Evolutionary conservation across 805 yeast species (phyloP), one percentile per base, ranked within the genome.

Genomic region (Hanseniaspora mollemarum): DNA sequence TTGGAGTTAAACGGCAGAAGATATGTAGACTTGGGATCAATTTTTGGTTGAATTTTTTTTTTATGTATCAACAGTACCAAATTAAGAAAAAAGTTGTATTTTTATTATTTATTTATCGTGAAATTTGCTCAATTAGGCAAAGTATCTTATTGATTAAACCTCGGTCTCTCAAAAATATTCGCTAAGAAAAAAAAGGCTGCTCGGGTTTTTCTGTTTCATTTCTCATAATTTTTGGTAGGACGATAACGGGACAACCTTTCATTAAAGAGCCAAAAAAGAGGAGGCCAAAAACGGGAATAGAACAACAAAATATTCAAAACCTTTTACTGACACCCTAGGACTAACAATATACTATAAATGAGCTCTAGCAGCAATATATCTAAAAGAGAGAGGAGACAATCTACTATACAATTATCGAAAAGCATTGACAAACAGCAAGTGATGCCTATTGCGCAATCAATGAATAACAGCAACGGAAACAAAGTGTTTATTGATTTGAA

Each of bases 1-100:
- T 66, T 90, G 57, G 71, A 71, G 46, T 83, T 83, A 55, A 83
- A 90, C 67, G 96, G 95, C 4, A 80, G 96, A 57, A 73, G 96
- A 45, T 87, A 79, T 64, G 96, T 88, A 46, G 84, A 86, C 62
- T 80, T 90, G 84, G 79, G 80, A 8, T 68, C 76, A 15, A 50
- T 50, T 24, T 50, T 50, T 43, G 39, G 44, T 2, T 46, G 25
- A 15, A 6, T 9, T 22, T 24, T 4, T n/a, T n/a, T n/a, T n/a
- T n/a, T n/a, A n/a, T n/a, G n/a, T n/a, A n/a, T n/a, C n/a, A n/a
- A n/a, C n/a, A n/a, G n/a, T n/a, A n/a, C n/a, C n/a, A n/a, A n/a
- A n/a, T n/a, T n/a, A n/a, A n/a, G n/a, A n/a, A n/a, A n/a, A n/a
- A 15, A 5, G 10, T 39, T 5, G 13, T 38, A 16, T 77, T 75